A percentile compares a stretch with the other conserved stretches of the same genome.
phyloP scores from a whole-genome alignment of 2,329 filamentous ascomycete genomes.

The Aspergillus sp. region DNA sequence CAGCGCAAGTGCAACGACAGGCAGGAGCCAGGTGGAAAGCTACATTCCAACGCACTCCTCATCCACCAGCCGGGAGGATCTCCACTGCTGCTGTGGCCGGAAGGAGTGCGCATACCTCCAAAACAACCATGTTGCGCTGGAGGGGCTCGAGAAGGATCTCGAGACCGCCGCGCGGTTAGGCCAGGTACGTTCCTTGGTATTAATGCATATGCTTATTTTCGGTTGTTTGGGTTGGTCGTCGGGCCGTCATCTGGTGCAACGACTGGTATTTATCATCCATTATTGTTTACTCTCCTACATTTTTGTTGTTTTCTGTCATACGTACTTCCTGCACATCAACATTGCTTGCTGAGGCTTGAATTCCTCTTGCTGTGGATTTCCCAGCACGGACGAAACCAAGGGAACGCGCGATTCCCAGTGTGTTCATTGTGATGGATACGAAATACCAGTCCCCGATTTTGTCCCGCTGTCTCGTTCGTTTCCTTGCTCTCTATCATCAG shows the following conservation, averaged over 20 bases:
- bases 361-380: conserved; percentile 11
- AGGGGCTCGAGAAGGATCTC: conserved; percentile 84
- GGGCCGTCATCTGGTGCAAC: conserved; percentile 5
- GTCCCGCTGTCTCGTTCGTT: conserved; percentile 36
- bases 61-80: conserved; percentile 29
- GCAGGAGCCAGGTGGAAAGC: conserved; percentile 14
- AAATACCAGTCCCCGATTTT: conserved; percentile 31
- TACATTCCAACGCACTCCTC: conserved; percentile 40
- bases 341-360: conserved; percentile 20
- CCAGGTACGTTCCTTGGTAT: conserved; percentile 70
- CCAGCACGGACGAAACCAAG: not conserved
- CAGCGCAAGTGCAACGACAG: not conserved
- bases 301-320: conserved; percentile 10
- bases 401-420: not conserved
- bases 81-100: conserved; percentile 82
- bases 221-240: conserved; percentile 11
- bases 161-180: conserved; percentile 84
- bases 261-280: conserved; percentile 3
- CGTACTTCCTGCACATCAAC: conserved; percentile 10
- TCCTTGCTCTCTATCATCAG: conserved; percentile 30
- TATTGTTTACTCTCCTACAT: conserved; percentile 15
- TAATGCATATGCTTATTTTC: conserved; percentile 17
- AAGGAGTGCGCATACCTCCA: conserved; percentile 77
- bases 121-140: conserved; percentile 77
- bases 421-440: conserved; percentile 28